Base-by-base conservation (phyloP, 1,139 yeast genomes). In the Pichia sp. region DNA sequence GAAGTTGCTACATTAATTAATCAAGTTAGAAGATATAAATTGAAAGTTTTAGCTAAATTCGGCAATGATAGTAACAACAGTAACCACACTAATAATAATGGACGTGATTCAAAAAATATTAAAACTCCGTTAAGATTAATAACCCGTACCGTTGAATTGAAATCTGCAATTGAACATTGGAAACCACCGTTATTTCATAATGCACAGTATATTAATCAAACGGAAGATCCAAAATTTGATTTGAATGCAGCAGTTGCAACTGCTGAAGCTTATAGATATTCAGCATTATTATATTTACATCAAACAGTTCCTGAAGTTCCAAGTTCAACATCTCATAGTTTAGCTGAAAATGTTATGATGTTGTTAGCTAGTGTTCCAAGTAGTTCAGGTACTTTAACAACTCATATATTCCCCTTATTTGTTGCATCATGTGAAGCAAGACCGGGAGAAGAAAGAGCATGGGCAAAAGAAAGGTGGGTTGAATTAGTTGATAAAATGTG, bases 281-380 rank as follows among this genome's bases (percentile, higher is more conserved):
- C 87, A 1, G 73, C 85, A 0, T 64, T 83, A 44, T 62, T 83
- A 27, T 81, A 80, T 60, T 67, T 83, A 42, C 87, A 82, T 61
- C 87, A 83, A 62, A 84, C 87, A 0, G 86, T 83, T 2, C 88
- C 88, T 0, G 87, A 83, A 59, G 74, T 82, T 27, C 85, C 86
- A 6, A 76, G 81, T 7, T 65, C 72, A 41, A 64, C 79, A 7
- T 77, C 85, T 0, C 81, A 76, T 55, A 78, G 73, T 53, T 63
- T 81, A 36, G 84, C 87, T 0, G 83, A 80, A 58, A 81, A 80
- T 59, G 79, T 82, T 10, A 71, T 83, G 60, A 75, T 80, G 67
- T 64, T 81, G 30, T 62, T 83, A 49, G 86, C 86, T 0, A 79
- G 86, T 0, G 80, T 83, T 46, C 87, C 88, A 4, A 70, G 79